Base-by-base conservation (phyloP, 805 yeast species). In the Barnettozyma sucrosica region DNA sequence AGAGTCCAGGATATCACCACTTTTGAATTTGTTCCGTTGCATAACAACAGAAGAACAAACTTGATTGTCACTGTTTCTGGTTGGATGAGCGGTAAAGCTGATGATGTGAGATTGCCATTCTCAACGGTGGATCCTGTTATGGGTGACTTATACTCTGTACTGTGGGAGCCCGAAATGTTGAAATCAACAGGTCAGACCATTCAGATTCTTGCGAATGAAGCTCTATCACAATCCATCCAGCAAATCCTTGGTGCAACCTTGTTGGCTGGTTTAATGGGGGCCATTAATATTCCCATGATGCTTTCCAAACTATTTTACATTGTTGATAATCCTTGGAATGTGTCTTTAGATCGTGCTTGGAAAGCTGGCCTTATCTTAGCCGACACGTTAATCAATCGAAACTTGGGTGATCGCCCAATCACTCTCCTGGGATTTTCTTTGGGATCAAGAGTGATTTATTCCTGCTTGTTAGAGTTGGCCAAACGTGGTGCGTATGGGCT, bases 111-210 rank as follows among this genome's bases (percentile, higher is more conserved):
- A 61, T 75, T 93, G 52, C 99, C 99, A 2, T 93, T 90, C 62
- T 86, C 96, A 1, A 93, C 99, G 0, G 86, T 93, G 8, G 99
- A 95, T 61, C 99, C 99, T 0, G 88, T 92, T 0, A 89, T 92
- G 92, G 99, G 99, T 16, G 99, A 93, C 63, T 68, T 93, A 55
- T 87, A 85, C 57, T 89, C 98, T 0, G 71, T 93, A 7, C 69
- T 87, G 42, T 93, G 99, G 99, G 99, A 93, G 65, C 99, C 99
- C 0, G 99, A 93, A 55, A 88, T 93, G 93, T 79, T 93, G 58
- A 83, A 81, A 52, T 85, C 96, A 47, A 89, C 87, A 78, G 99
- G 99, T 62, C 97, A 93, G 65, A 93, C 99, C 0, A 92, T 93
- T 53, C 80, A 81, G 52, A 90, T 93, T 57, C 74, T 93, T 48